Evolutionary conservation across 495 filamentous ascomycete genomes (phyloP).

Genomic region (Evansstolkia leycettana): DNA sequence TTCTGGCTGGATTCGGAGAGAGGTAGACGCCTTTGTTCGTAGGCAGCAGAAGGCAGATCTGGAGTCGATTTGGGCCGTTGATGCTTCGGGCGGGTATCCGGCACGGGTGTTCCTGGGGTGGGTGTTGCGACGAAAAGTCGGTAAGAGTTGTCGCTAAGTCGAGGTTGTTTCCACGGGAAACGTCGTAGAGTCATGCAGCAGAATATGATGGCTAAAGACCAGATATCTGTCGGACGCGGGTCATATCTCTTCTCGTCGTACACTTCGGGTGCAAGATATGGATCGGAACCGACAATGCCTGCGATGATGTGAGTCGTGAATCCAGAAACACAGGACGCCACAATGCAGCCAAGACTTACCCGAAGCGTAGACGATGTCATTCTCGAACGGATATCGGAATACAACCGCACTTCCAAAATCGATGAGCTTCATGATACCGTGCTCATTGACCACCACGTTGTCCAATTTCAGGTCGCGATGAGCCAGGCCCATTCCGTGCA

Average conservation of each 20-base stretch:
- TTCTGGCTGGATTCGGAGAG: neutral
- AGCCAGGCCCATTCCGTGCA: constrained; percentile 91
- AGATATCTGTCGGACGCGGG: constrained; percentile 86
- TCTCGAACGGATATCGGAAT: constrained; percentile 95
- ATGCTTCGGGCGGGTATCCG: constrained; percentile 33
- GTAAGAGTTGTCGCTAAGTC: constrained; percentile 86
- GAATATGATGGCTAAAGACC: constrained; percentile 97
- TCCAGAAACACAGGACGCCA: neutral
- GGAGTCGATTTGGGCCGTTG: constrained; percentile 25
- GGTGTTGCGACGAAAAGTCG: constrained; percentile 80
- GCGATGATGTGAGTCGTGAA: constrained; percentile 4
- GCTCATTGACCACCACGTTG: constrained; percentile 94
- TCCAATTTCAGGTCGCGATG: constrained; percentile 96
- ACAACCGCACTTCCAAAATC: constrained; percentile 98
- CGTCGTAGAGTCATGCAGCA: constrained; percentile 96
- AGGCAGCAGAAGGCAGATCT: constrained; percentile 18
- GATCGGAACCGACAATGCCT: constrained; percentile 97
- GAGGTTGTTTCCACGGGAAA: constrained; percentile 95
- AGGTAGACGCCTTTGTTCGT: constrained; percentile 11
- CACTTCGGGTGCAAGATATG: constrained; percentile 93
- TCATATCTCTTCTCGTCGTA: constrained; percentile 94
- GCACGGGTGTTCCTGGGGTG: constrained; percentile 34
- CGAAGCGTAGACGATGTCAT: constrained; percentile 71
- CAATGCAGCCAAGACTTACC: constrained; percentile 43
- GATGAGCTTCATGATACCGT: constrained; percentile 99